phyloP scores from a whole-genome alignment of 805 yeast species.

The Suhomyces vadensis region DNA sequence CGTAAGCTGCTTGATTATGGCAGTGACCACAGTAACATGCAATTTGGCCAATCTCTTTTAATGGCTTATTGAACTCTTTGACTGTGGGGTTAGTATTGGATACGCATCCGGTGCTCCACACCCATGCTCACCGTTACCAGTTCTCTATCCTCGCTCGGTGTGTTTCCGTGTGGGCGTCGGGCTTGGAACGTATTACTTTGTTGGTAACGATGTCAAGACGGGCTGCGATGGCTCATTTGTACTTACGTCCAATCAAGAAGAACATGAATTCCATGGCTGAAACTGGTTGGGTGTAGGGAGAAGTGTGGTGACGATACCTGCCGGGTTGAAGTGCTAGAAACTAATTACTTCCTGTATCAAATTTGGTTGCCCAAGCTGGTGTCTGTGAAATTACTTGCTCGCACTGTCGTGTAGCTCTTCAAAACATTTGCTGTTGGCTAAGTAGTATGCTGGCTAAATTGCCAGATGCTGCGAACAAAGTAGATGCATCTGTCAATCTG shows the following conservation, averaged over 20 bases:
- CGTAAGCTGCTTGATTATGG: slow-evolving; percentile 54
- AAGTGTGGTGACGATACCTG: not conserved
- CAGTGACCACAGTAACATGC: slow-evolving; percentile 56
- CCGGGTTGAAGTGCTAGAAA: too few species aligned
- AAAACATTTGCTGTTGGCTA: too few species aligned
- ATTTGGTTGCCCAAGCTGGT: too few species aligned
- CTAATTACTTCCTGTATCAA: too few species aligned
- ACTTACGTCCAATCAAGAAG: slow-evolving; percentile 38
- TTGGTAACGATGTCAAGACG: not conserved
- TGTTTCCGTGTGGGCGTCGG: too few species aligned
- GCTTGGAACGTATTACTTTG: not conserved
- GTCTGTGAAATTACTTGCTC: not conserved
- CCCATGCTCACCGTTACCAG: too few species aligned
- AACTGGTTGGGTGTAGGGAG: not conserved
- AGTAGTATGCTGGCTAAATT: too few species aligned
- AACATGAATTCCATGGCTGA: slow-evolving; percentile 31
- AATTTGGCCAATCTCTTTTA: slow-evolving; percentile 31
- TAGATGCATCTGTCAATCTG: too few species aligned
- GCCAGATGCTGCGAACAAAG: too few species aligned
- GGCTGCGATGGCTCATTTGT: slow-evolving; percentile 3
- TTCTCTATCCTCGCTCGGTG: too few species aligned
- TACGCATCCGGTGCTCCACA: too few species aligned
- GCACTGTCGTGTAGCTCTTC: too few species aligned
- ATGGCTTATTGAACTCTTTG: slow-evolving; percentile 36
- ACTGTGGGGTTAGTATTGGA: slow-evolving; percentile 18